Conservation (phyloP, 2,329 filamentous ascomycete genomes). For the Cryoendolithus antarcticus region DNA sequence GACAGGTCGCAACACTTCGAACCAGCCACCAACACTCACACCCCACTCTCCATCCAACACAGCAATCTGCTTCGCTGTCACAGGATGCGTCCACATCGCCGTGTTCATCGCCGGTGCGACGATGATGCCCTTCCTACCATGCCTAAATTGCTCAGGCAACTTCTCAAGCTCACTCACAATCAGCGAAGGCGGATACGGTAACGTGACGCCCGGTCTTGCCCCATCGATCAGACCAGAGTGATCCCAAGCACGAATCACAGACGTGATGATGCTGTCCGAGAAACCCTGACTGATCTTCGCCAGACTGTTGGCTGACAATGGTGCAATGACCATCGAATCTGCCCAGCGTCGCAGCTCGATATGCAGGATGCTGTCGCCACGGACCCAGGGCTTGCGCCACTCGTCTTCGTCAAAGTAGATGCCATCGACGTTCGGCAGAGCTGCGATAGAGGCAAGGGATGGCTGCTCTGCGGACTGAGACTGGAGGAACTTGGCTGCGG, state of each 20-base stretch:
- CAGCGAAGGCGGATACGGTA: constrained; percentile 9
- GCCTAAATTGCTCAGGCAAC: constrained; percentile 8
- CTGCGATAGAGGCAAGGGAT: constrained; percentile 43
- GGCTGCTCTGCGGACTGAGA: constrained; percentile 72
- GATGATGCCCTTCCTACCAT: constrained; percentile 47
- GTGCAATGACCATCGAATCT: constrained; percentile 66
- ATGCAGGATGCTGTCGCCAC: constrained; percentile 72
- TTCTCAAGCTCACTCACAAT: constrained; percentile 1
- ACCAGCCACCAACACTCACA: constrained; percentile 35
- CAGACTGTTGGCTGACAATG: constrained; percentile 71
- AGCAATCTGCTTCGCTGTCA: constrained; percentile 60
- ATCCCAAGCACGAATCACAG: constrained; percentile 81
- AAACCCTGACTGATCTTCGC: constrained; percentile 73
- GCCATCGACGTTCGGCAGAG: constrained; percentile 60
- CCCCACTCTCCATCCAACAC: constrained; percentile 68
- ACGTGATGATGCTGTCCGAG: constrained; percentile 60
- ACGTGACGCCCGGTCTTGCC: constrained; percentile 12
- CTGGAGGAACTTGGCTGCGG: constrained; percentile 61
- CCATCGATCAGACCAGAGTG: constrained; percentile 48
- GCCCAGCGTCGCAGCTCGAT: constrained; percentile 81
- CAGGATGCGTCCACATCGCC: constrained; percentile 77
- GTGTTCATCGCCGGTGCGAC: constrained; percentile 81
- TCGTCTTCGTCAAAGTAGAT: constrained; percentile 79
- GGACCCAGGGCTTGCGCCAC: constrained; percentile 66
- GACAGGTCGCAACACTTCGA: constrained; percentile 61